Evolutionary conservation across 164 flowering plant genomes (phyloP), one percentile per base, ranked within the genome.

Genomic region (Saururus chinensis): DNA sequence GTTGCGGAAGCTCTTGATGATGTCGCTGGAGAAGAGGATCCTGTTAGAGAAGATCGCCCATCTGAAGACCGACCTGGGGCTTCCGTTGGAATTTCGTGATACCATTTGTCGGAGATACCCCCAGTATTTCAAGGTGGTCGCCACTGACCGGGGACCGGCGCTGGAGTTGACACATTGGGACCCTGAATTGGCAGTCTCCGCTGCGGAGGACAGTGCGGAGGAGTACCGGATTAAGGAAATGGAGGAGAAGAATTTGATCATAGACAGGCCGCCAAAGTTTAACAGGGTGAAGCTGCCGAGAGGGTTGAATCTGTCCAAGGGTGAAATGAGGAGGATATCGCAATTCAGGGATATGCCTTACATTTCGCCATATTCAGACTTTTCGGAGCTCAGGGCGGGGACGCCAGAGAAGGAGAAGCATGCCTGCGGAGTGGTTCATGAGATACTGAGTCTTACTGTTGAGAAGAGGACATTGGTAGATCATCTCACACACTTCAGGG

Each of bases 401-500:
- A 78, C 89, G 0, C 63, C 25, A 0, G 85, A 80, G 79, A 88
- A 90, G 73, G 97, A 95, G 68, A 95, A 83, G 74, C 96, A 89
- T 60, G 95, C 95, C 35, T 88, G 96, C 71, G 99, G 71, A 7
- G 95, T 95, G 59, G 76, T 95, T 65, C 97, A 91, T 64, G 99
- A 95, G 81, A 78, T 95, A 17, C 66, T 95, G 80, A 91, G 96
- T 67, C 80, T 95, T 35, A 85, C 92, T 1, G 64, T 87, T 30
- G 99, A 95, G 82, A 95, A 91, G 81, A 82, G 87, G 63, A 91
- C 96, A 17, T 81, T 95, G 35, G 95, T 91, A 37, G 97, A 95
- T 79, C 92, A 87, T 72, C 73, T 95, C 19, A 91, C 96, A 42
- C 97, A 90, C 76, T 95, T 95, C 65, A 68, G 99, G 53, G 95